These are phyloP conservation scores for Stromatinia cepivora DNA, from an alignment of 2,329 filamentous ascomycete species.

Conservation along the genomic window DNA sequence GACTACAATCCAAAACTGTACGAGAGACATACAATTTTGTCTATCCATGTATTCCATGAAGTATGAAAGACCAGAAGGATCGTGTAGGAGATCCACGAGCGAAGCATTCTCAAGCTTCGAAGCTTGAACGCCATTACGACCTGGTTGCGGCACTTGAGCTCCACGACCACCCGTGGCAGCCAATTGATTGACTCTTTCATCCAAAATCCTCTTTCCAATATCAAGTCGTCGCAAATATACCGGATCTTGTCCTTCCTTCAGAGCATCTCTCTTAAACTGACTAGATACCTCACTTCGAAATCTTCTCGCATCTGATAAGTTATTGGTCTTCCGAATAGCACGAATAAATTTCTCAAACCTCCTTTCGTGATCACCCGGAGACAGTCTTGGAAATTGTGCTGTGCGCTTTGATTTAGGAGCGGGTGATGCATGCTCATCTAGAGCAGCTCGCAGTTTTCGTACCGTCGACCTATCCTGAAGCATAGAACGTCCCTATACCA, in stretches of 20 bases:
- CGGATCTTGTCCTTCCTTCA: slow-evolving; percentile 76
- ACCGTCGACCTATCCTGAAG: slow-evolving; percentile 96
- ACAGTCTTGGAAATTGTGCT: slow-evolving; percentile 75
- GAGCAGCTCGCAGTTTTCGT: slow-evolving; percentile 81
- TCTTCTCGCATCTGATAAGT: slow-evolving; percentile 86
- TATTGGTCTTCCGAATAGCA: slow-evolving; percentile 82
- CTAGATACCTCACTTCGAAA: slow-evolving; percentile 91
- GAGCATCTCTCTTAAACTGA: slow-evolving; percentile 82
- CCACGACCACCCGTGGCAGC: slow-evolving; percentile 61
- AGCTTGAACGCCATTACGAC: slow-evolving; percentile 41
- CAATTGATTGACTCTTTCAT: slow-evolving; percentile 83
- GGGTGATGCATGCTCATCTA: slow-evolving; percentile 93
- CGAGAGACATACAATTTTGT: slow-evolving; percentile 78
- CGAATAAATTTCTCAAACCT: slow-evolving; percentile 94
- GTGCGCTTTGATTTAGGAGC: slow-evolving; percentile 64
- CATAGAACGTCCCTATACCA: slow-evolving; percentile 68
- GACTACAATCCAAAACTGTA: slow-evolving; percentile 98
- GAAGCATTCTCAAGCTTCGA: slow-evolving; percentile 73
- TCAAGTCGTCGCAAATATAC: slow-evolving; percentile 87
- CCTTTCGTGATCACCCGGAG: slow-evolving; percentile 80
- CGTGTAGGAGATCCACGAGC: slow-evolving; percentile 82
- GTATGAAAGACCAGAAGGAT: slow-evolving; percentile 88
- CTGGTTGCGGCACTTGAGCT: slow-evolving; percentile 31
- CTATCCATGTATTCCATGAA: slow-evolving; percentile 99
- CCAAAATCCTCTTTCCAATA: slow-evolving; percentile 84